phyloP scores from a whole-genome alignment of 441 rosid genomes.

The Croton laevigatus region DNA sequence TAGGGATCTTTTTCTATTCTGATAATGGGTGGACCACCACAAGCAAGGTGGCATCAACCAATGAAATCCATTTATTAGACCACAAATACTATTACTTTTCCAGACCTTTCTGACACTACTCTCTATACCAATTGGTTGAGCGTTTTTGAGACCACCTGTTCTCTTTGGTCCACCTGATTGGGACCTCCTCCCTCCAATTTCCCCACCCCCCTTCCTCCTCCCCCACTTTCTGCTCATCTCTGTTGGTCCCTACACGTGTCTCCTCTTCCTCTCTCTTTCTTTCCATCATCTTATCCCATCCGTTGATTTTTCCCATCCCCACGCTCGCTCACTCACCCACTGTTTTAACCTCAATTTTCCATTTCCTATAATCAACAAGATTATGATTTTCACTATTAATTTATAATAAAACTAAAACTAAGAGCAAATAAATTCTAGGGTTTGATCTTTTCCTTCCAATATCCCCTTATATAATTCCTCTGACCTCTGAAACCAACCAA shows the following conservation, averaged over 20 bases:
- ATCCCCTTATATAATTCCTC: neutral
- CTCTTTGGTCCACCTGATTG: slow-evolving; percentile 27
- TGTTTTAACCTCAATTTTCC: no score
- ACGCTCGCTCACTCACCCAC: neutral
- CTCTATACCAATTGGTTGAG: slow-evolving; percentile 15
- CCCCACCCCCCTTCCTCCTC: neutral
- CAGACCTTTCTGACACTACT: slow-evolving; percentile 20
- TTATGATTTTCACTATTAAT: neutral
- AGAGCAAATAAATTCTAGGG: slow-evolving; percentile 7
- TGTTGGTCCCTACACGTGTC: slow-evolving; percentile 31
- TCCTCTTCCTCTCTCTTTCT: slow-evolving; percentile 1
- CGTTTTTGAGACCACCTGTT: slow-evolving; percentile 1
- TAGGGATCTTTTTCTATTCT: neutral
- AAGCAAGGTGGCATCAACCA: slow-evolving; percentile 20
- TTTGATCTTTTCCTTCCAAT: neutral
- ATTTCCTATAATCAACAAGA: slow-evolving; percentile 4
- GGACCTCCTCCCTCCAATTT: slow-evolving; percentile 5
- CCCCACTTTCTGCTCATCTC: slow-evolving; percentile 7
- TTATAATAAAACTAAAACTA: neutral
- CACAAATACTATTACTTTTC: slow-evolving; percentile 17
- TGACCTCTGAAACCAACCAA: neutral
- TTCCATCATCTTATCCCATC: slow-evolving; percentile 29
- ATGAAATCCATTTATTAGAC: slow-evolving; percentile 14
- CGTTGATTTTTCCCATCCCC: slow-evolving; percentile 18
- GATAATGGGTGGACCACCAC: slow-evolving; percentile 23